Evolutionary conservation across 2,329 filamentous ascomycete genomes (phyloP).

Genomic region (Botrytis cinerea): DNA sequence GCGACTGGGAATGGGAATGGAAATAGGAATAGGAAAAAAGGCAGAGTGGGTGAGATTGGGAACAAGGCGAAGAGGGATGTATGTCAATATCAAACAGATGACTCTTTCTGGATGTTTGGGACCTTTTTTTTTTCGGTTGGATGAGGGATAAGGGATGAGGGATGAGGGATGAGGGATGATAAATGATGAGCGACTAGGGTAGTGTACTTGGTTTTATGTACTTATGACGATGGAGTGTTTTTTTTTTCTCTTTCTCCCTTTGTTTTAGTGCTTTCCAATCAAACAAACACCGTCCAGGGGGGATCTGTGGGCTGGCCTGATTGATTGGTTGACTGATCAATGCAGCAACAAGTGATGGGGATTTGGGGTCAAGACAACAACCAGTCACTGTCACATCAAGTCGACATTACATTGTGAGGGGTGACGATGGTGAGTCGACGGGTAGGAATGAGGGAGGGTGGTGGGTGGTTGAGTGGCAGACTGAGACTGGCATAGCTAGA

Average conservation of each 20-base stretch:
- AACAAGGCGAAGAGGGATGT: not conserved
- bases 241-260: not conserved
- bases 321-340: not conserved
- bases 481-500: too few species aligned
- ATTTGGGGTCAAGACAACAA: not conserved
- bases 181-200: not conserved
- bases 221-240: not conserved
- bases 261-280: slow-evolving; percentile 5
- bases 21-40: too few species aligned
- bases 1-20: too few species aligned
- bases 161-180: not conserved
- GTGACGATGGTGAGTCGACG: not conserved
- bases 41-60: not conserved
- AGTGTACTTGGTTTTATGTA: not conserved
- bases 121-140: not conserved
- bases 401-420: not conserved
- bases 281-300: not conserved
- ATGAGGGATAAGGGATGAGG: not conserved
- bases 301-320: not conserved
- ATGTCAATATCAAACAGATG: not conserved
- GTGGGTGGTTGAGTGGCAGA: too few species aligned
- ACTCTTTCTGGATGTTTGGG: not conserved
- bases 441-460: not conserved
- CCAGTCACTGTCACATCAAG: not conserved
- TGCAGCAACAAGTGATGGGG: not conserved